Evolutionary conservation across 371 early-diverging fungal species (phyloP).

Genomic region (Apophysomyces variabilis): DNA sequence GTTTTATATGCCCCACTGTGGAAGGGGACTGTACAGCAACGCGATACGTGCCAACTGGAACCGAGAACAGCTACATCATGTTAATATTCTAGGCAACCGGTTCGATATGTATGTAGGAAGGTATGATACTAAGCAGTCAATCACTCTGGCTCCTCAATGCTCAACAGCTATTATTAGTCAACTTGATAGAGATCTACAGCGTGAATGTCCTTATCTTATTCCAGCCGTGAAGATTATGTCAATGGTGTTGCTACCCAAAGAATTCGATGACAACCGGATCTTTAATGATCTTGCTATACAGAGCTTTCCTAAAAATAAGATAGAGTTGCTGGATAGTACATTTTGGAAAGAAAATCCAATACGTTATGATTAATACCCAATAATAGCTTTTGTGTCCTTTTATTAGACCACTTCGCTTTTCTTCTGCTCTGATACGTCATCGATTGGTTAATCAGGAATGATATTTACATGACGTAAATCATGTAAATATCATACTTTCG

Average conservation of each 20-base stretch:
- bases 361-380: background rate
- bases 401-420: no score
- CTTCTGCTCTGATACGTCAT: no score
- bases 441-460: no score
- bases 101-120: slow-evolving; percentile 67
- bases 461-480: no score
- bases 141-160: background rate
- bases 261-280: slow-evolving; percentile 62
- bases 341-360: slow-evolving; percentile 19
- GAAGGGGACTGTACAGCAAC: slow-evolving; percentile 63
- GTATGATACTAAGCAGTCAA: slow-evolving; percentile 24
- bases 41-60: slow-evolving; percentile 67
- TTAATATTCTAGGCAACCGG: slow-evolving; percentile 58
- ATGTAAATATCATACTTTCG: no score
- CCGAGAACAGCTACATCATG: slow-evolving; percentile 26
- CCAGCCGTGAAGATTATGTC: slow-evolving; percentile 52
- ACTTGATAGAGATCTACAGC: slow-evolving; percentile 47
- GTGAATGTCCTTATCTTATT: slow-evolving; percentile 60
- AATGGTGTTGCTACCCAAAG: slow-evolving; percentile 44
- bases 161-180: slow-evolving; percentile 34
- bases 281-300: slow-evolving; percentile 60
- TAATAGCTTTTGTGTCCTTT: background rate
- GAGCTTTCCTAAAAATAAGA: slow-evolving; percentile 32
- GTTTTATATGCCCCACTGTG: slow-evolving; percentile 81
- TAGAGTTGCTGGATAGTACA: background rate